Evolutionary conservation across 257 asterid genomes (phyloP).

Genomic region (Capsicum chinense): DNA sequence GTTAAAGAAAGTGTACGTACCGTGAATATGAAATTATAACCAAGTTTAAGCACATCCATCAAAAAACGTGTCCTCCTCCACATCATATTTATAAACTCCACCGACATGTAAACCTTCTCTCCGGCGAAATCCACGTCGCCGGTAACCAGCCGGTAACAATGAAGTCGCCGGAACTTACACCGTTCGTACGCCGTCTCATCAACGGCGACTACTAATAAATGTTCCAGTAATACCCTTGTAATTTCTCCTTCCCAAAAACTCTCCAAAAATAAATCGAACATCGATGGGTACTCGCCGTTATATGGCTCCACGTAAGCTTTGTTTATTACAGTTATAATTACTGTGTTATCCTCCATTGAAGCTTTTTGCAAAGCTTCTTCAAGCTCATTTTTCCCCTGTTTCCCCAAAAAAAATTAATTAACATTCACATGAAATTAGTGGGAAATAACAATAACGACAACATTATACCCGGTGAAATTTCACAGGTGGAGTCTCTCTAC

Average conservation of each 20-base stretch:
- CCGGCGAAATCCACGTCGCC: conserved; percentile 48
- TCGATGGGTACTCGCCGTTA: conserved; percentile 51
- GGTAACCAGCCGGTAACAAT: conserved; percentile 57
- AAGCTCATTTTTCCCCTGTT: conserved; percentile 42
- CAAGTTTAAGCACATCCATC: conserved; percentile 57
- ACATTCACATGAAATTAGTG: neutral
- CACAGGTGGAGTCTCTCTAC: too few species aligned
- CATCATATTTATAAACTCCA: conserved; percentile 79
- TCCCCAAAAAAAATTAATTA: neutral
- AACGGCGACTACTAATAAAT: conserved; percentile 65
- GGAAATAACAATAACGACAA: too few species aligned
- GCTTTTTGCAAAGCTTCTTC: conserved; percentile 54
- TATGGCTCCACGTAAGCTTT: conserved; percentile 66
- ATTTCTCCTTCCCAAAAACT: conserved; percentile 79
- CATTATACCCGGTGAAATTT: too few species aligned
- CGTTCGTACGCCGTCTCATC: conserved; percentile 63
- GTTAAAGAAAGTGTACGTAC: conserved; percentile 36
- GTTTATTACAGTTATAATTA: conserved; percentile 64
- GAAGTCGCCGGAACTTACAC: conserved; percentile 58
- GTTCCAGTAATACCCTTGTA: conserved; percentile 50
- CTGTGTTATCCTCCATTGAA: conserved; percentile 59
- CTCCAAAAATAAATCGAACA: conserved; percentile 79
- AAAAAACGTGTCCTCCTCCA: conserved; percentile 74
- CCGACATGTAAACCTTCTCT: conserved; percentile 68
- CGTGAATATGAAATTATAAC: conserved; percentile 74